Conservation (phyloP, 2,329 filamentous ascomycete species). For the Colletotrichum graminicola region DNA sequence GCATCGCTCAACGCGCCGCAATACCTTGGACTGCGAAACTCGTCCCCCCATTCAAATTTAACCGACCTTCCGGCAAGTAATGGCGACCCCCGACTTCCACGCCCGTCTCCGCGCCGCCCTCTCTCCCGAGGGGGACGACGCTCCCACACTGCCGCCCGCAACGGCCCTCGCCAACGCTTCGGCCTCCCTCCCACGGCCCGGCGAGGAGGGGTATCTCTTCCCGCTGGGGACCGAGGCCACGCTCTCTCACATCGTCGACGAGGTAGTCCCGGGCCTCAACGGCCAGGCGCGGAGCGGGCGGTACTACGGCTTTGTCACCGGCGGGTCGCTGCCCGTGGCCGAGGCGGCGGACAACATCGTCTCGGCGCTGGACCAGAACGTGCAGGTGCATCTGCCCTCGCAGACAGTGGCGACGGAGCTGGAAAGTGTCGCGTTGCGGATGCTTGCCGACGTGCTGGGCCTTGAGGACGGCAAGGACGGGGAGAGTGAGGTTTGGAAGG, state of each 20-base stretch:
- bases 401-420: constrained; percentile 83
- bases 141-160: constrained; percentile 55
- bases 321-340: constrained; percentile 82
- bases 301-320: constrained; percentile 93
- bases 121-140: constrained; percentile 17
- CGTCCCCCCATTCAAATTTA: background rate
- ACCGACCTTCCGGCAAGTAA: background rate
- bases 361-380: constrained; percentile 84
- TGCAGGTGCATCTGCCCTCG: constrained; percentile 81
- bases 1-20: background rate
- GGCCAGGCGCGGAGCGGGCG: constrained; percentile 72
- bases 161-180: constrained; percentile 53
- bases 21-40: background rate
- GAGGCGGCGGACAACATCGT: constrained; percentile 88
- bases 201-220: constrained; percentile 49
- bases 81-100: constrained; percentile 31
- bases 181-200: constrained; percentile 54
- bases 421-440: constrained; percentile 77
- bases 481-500: constrained; percentile 71
- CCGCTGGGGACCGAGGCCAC: constrained; percentile 50
- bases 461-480: constrained; percentile 56
- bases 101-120: constrained; percentile 36
- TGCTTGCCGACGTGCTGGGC: constrained; percentile 74
- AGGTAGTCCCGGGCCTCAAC: constrained; percentile 72
- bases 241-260: constrained; percentile 58